Base-by-base conservation (phyloP, 805 yeast genomes). In the Candida succiphila region DNA sequence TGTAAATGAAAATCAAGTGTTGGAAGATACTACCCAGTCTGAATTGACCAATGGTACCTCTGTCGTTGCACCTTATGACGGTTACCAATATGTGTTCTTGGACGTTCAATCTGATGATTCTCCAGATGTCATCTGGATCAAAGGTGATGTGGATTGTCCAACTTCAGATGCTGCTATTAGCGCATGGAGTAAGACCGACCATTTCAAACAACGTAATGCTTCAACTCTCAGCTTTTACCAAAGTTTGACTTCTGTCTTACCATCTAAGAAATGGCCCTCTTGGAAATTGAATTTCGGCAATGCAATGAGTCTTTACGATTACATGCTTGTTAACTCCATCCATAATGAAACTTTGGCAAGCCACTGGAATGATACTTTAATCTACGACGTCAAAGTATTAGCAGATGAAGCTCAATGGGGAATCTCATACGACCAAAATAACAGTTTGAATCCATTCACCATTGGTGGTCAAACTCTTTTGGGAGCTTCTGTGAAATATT, bases 21-120 rank as follows among this genome's bases (percentile, higher is more conserved):
- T 52, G 29, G 48, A 48, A 18, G 54, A 41, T 20, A 37, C 30
- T 9, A 43, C 50, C 14, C 42, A 64, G 35, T 49, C 68, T n/a
- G 50, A 39, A 28, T 41, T 60, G 28, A 34, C 60, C 23, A 65
- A 67, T 40, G 72, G 72, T 17, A 42, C 67, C 16, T 40, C 45
- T 9, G 48, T 58, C 17, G 52, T 45, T 25, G 54, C 55, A 30
- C 71, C 72, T 4, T 45, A 61, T 22, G 50, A 50, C 33, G 71
- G 70, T 9, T 65, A 66, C 46, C 74, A 68, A 48, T 67, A 67
- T 37, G 69, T 65, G 12, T 52, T 54, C 37, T 51, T 60, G 44
- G 58, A 56, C 33, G 50, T 58, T 23, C 58, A 60, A 39, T 56
- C 51, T 31, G 50, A 46, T 15, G 52, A 46, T 12, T 54, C 68